Evolutionary conservation across 2,329 filamentous ascomycete species (phyloP).

Genomic region (Fusarium piperis): DNA sequence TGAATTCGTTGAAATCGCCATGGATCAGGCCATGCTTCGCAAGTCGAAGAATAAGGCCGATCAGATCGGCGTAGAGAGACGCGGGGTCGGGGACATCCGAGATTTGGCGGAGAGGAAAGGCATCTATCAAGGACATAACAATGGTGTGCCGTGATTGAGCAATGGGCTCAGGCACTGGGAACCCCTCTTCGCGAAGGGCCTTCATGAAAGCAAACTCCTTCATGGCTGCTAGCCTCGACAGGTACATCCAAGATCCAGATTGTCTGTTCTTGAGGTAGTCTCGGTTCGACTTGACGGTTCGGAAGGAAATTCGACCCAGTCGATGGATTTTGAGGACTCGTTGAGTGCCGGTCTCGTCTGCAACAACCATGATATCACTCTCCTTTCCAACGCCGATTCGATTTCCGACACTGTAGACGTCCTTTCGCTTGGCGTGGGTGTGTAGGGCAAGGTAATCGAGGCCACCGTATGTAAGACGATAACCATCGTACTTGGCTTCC

Average conservation of each 20-base stretch:
- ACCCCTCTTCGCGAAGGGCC: conserved; percentile 82
- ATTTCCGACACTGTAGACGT: conserved; percentile 91
- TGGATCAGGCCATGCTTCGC: conserved; percentile 92
- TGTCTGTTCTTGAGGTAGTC: conserved; percentile 88
- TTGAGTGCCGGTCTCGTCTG: conserved; percentile 79
- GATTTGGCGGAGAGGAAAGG: conserved; percentile 91
- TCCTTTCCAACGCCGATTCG: conserved; percentile 98
- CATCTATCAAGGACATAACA: conserved; percentile 93
- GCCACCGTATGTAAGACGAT: conserved; percentile 94
- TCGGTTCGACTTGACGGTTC: conserved; percentile 93
- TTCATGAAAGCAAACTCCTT: conserved; percentile 97
- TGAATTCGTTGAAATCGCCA: conserved; percentile 99
- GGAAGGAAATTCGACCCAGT: conserved; percentile 94
- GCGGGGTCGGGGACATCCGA: conserved; percentile 84
- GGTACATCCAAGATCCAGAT: conserved; percentile 96
- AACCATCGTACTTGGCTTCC: conserved; percentile 97
- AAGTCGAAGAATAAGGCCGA: conserved; percentile 83
- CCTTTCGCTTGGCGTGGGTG: conserved; percentile 81
- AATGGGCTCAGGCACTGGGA: conserved; percentile 88
- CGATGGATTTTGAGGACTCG: conserved; percentile 95
- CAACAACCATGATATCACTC: conserved; percentile 95
- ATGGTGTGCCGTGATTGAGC: conserved; percentile 94
- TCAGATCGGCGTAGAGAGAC: conserved; percentile 88
- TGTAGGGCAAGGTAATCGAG: conserved; percentile 98
- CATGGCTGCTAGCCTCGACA: conserved; percentile 89